Evolutionary conservation across 345 rosid genomes (phyloP), one percentile per base, ranked within the genome.

Genomic region (Cochlearia excelsa): DNA sequence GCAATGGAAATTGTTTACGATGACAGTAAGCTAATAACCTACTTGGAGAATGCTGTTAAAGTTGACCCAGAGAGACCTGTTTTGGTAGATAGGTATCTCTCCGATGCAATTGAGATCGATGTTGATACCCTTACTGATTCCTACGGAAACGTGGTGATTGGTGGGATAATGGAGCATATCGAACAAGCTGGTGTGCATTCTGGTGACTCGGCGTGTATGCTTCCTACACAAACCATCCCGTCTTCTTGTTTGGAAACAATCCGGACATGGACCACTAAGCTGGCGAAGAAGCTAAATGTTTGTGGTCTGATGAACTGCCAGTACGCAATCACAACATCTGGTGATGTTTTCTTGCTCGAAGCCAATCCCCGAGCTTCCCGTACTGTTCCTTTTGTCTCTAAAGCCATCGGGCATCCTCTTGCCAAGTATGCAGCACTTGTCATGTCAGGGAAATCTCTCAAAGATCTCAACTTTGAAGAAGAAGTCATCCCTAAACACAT

Each of bases 141-240:
- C 6, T 61, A 78, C 48, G 87, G 88, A 50, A 78, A 85, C 61
- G 95, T 87, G 42, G 95, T 89, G 53, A 93, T 93, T 67, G 95
- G 99, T 26, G 99, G 99, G 37, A 81, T 93, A 68, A 87, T 93
- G 99, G 99, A 93, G 80, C 97, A 93, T 70, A 93, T 89, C 11
- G 95, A 93, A 80, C 97, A 89, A 78, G 97, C 97, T 53, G 97
- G 99, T 50, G 91, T 93, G 41, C 97, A 93, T 74, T 93, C 99
- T 57, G 99, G 95, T 69, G 99, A 93, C 70, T 93, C 97, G 0
- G 99, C 99, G 9, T 93, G 97, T 68, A 80, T 84, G 48, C 76
- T 93, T 73, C 99, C 99, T 16, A 85, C 99, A 1, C 90, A 89
- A 62, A 82, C 86, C 9, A 67, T 89, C 55, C 79, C 92, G 23